phyloP scores from a whole-genome alignment of 176 grass and related monocot species.

The Zoysia japonica region DNA sequence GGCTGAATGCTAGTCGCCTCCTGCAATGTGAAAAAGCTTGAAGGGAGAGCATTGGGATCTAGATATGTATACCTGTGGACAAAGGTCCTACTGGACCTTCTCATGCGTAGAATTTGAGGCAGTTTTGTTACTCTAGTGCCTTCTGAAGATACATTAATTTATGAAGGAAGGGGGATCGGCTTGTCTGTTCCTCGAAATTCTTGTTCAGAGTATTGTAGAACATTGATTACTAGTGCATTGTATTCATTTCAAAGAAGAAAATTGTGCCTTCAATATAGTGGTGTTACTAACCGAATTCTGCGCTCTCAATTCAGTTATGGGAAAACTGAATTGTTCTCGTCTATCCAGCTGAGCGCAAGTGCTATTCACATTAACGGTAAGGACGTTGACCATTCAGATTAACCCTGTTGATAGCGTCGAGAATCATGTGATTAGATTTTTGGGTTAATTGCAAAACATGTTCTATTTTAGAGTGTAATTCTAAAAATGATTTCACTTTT shows the following conservation, averaged over 20 bases:
- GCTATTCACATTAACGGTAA: too few species aligned
- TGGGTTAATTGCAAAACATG: too few species aligned
- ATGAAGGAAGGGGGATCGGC: not conserved
- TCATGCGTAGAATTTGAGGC: not conserved
- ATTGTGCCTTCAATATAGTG: not conserved
- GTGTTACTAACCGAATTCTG: not conserved
- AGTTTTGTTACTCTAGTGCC: conserved; percentile 38
- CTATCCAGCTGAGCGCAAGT: too few species aligned
- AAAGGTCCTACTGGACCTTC: not conserved
- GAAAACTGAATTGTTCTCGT: too few species aligned
- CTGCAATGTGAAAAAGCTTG: not conserved
- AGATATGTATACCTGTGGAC: not conserved
- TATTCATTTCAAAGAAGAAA: not conserved
- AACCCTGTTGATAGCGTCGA: too few species aligned
- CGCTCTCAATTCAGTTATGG: not conserved
- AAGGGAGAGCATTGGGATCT: not conserved
- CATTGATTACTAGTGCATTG: not conserved
- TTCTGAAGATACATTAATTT: conserved; percentile 18
- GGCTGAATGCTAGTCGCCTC: not conserved
- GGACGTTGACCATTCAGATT: too few species aligned
- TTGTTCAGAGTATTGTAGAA: not conserved
- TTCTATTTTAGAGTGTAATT: too few species aligned
- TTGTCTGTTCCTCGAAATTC: not conserved
- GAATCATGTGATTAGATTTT: too few species aligned
- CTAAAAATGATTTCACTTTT: too few species aligned